Evolutionary conservation across 192 early-diverging fungal species (phyloP).

Genomic region (Gamsiella multidivaricata): DNA sequence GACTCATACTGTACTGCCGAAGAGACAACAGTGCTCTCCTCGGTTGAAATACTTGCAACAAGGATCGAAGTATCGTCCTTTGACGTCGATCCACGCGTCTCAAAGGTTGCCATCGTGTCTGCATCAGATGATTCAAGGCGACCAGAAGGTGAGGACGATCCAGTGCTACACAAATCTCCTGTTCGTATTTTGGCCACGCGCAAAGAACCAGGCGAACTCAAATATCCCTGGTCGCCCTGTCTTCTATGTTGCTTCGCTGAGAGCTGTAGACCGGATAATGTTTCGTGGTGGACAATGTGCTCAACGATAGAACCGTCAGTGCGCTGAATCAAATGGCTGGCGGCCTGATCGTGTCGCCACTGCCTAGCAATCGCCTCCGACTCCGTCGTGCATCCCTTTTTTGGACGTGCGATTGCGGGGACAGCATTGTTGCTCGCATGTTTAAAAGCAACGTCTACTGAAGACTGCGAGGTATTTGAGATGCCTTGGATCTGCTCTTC

Average conservation of each 20-base stretch:
- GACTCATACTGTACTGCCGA: background rate
- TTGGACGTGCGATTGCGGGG: background rate
- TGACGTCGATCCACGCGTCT: constrained; percentile 12
- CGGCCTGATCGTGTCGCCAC: constrained; percentile 11
- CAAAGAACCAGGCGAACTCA: background rate
- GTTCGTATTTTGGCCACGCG: background rate
- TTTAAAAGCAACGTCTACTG: too few relatives aligned
- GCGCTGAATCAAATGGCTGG: constrained; percentile 1
- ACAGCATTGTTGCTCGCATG: too few relatives aligned
- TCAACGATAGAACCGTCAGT: constrained; percentile 4
- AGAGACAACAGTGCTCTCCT: background rate
- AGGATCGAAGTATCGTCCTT: constrained; percentile 16
- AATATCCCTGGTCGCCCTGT: background rate
- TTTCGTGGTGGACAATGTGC: constrained; percentile 6
- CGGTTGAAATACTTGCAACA: background rate
- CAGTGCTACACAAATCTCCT: background rate
- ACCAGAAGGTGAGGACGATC: background rate
- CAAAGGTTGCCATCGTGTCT: background rate
- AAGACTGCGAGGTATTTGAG: too few relatives aligned
- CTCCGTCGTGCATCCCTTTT: background rate
- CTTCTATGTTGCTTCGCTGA: background rate
- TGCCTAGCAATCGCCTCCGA: background rate
- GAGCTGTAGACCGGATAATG: background rate
- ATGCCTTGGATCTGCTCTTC: too few relatives aligned
- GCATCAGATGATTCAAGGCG: background rate